Base-by-base conservation (phyloP, 306 rosid genomes). In the Rubus idaeus region DNA sequence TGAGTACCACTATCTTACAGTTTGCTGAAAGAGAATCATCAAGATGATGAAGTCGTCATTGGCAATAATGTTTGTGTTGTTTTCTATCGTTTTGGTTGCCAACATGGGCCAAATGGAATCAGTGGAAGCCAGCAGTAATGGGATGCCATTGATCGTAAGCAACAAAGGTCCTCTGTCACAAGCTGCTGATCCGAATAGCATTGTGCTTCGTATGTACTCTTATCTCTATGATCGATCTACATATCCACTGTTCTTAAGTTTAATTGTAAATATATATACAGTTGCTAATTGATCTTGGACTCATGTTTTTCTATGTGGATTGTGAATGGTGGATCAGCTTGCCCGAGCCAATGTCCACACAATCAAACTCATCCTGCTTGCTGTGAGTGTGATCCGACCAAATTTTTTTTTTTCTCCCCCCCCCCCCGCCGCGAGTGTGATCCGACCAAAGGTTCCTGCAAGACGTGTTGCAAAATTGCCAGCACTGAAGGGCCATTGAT, bases 41-140 rank as follows among this genome's bases (percentile, higher is more conserved):
- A 40, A 52, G 63, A 73, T 71, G 52, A n/a, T 16, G 63, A 52
- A 55, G 40, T 40, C 66, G 16, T 40, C 76, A 13, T 13, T 72
- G 51, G 52, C 65, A 73, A 73, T 42, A 2, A 56, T 13, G 42
- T 23, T 56, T 16, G 10, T 20, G 67, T 41, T 73, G 77, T 13
- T 73, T 42, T 56, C 41, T 9, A 21, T 56, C 5, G 2, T 73
- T 26, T 30, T 62, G 52, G 23, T 42, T 21, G 23, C 55, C 4
- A 35, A 73, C 11, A 73, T 73, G 23, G 23, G 68, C 42, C 68
- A 58, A 21, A n/a, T 73, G 53, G 14, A 57, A 41, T 41, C 21
- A 56, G 77, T 8, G 5, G 44, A 73, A 20, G 68, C 77, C 16
- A 57, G 16, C 53, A 23, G 68, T 46, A 12, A 64, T 23, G 16